phyloP scores from a whole-genome alignment of 2,329 filamentous ascomycete genomes.

The Ophiocordyceps polyrhachis-furcata region DNA sequence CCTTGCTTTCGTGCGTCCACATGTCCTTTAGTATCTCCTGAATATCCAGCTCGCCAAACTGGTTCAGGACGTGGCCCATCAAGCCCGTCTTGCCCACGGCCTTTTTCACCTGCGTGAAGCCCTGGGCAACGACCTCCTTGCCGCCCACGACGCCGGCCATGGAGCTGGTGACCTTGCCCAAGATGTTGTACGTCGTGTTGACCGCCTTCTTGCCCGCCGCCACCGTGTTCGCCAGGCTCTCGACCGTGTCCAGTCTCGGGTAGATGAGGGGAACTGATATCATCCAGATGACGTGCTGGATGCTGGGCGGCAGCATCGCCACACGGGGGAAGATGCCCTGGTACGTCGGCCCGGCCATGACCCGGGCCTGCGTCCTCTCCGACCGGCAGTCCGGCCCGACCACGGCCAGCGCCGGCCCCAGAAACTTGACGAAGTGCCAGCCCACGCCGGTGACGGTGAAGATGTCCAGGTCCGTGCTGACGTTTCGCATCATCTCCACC shows the following conservation, averaged over 20 bases:
- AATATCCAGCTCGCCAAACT: constrained; percentile 90
- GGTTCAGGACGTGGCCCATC: constrained; percentile 89
- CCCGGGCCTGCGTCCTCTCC: constrained; percentile 74
- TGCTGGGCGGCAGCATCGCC: constrained; percentile 70
- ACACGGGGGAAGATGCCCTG: constrained; percentile 95
- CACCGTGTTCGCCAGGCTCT: constrained; percentile 78
- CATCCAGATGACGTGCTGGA: constrained; percentile 97
- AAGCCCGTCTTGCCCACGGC: constrained; percentile 88
- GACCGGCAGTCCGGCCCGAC: constrained; percentile 84
- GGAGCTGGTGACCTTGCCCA: constrained; percentile 87
- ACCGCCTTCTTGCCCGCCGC: constrained; percentile 93
- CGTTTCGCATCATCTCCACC: constrained; percentile 75
- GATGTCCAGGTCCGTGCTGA: constrained; percentile 72
- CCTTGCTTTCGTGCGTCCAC: constrained; percentile 97
- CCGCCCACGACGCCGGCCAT: constrained; percentile 91
- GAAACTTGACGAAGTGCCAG: constrained; percentile 96
- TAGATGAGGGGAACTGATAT: constrained; percentile 81
- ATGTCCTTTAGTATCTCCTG: constrained; percentile 88
- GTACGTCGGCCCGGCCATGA: constrained; percentile 91
- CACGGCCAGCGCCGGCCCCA: constrained; percentile 78
- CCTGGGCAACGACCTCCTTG: constrained; percentile 79
- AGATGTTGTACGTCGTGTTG: constrained; percentile 87
- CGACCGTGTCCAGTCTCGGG: constrained; percentile 76
- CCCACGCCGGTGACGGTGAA: constrained; percentile 95
- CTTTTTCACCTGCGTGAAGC: constrained; percentile 89